Conservation (phyloP, 2,329 filamentous ascomycete genomes). For the Talaromyces albobiverticillius region DNA sequence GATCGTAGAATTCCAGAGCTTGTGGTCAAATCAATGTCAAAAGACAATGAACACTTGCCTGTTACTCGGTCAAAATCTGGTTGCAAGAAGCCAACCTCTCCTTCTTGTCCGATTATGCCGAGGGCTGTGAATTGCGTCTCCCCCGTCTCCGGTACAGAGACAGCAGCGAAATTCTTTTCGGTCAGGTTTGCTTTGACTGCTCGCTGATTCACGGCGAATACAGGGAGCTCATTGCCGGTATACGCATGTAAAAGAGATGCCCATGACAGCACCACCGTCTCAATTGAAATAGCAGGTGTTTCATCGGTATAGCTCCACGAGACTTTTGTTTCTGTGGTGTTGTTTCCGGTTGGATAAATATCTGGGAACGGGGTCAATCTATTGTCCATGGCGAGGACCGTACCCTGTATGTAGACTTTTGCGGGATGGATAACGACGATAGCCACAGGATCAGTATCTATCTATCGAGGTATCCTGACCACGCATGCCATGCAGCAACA, state of each 20-base stretch:
- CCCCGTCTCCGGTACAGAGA: conserved; percentile 16
- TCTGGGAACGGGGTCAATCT: conserved; percentile 23
- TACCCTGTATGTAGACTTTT: not conserved
- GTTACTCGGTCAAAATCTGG: not conserved
- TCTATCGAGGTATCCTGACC: not conserved
- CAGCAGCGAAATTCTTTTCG: conserved; percentile 17
- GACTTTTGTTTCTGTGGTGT: conserved; percentile 15
- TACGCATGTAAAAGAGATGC: conserved; percentile 27
- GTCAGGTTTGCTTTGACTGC: conserved; percentile 27
- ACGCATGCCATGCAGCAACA: not conserved
- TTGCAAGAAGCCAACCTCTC: not conserved
- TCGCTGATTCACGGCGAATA: conserved; percentile 27
- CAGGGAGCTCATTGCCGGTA: conserved; percentile 31
- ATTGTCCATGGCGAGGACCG: conserved; percentile 19
- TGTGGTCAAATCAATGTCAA: conserved; percentile 22
- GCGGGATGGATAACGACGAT: not conserved
- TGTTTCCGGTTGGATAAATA: conserved; percentile 17
- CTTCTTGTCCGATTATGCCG: not conserved
- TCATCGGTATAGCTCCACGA: conserved; percentile 20
- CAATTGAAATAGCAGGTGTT: conserved; percentile 16
- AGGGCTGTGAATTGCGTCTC: conserved; percentile 23
- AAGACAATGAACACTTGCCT: conserved; percentile 20
- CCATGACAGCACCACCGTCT: conserved; percentile 27
- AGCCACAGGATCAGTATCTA: not conserved
- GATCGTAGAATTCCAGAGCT: conserved; percentile 26